Percentiles rank a stretch among this genome's conserved stretches.
These are phyloP conservation scores for Daldinia childiae DNA, from an alignment of 495 filamentous ascomycete species.

Conservation along the genomic window DNA sequence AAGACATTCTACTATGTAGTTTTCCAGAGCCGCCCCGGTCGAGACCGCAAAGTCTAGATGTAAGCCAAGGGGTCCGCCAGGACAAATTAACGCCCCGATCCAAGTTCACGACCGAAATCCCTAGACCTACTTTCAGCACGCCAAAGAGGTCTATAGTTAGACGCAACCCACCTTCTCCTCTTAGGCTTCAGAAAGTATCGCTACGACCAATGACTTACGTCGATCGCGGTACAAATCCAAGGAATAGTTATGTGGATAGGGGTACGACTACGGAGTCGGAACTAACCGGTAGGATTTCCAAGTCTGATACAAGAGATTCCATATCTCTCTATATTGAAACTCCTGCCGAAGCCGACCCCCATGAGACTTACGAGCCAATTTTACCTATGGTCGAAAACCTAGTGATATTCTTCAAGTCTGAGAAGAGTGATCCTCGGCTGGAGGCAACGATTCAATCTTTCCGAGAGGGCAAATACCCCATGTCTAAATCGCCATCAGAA, in stretches of 20 bases:
- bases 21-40: conserved; percentile 29
- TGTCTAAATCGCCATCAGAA: conserved; percentile 17
- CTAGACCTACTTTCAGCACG: conserved; percentile 33
- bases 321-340: conserved; percentile 15
- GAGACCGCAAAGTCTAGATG: conserved; percentile 7
- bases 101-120: conserved; percentile 30
- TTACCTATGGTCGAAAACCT: conserved; percentile 56
- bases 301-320: background rate
- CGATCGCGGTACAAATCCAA: conserved; percentile 25
- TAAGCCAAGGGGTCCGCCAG: background rate
- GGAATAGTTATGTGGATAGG: conserved; percentile 24
- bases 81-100: conserved; percentile 15
- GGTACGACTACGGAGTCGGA: conserved; percentile 25
- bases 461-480: conserved; percentile 41
- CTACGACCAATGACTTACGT: conserved; percentile 27
- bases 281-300: background rate
- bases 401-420: conserved; percentile 51
- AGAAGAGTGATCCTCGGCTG: conserved; percentile 40
- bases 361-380: conserved; percentile 43
- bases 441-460: conserved; percentile 49
- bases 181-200: conserved; percentile 20
- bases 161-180: conserved; percentile 28
- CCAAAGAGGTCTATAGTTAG: conserved; percentile 33
- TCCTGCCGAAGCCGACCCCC: conserved; percentile 10
- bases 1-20: conserved; percentile 41